Evolutionary conservation across 2,329 filamentous ascomycete species (phyloP).

Genomic region (Epichloe sp.): DNA sequence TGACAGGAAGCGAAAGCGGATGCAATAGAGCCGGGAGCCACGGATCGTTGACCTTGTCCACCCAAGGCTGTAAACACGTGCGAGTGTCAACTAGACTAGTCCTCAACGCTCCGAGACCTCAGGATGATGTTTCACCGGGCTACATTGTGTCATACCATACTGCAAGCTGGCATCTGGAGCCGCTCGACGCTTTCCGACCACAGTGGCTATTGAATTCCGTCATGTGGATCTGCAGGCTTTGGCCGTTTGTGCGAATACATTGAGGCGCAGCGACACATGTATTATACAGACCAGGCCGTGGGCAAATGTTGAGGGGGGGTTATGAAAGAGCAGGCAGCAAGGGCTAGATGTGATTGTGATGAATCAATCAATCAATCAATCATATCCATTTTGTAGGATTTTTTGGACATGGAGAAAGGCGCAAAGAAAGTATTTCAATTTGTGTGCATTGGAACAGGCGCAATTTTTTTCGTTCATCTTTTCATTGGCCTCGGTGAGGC

Average conservation of each 20-base stretch:
- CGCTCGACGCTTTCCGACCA: background rate
- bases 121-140: background rate
- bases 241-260: too few relatives aligned
- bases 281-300: background rate
- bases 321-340: background rate
- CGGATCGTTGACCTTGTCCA: background rate
- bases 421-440: background rate
- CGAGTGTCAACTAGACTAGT: too few relatives aligned
- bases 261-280: background rate
- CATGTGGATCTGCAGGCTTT: background rate
- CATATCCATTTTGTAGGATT: background rate
- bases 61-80: too few relatives aligned
- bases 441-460: constrained; percentile 1
- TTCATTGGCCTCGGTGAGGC: background rate
- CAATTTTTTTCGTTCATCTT: background rate
- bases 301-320: background rate
- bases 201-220: background rate
- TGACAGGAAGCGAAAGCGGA: constrained; percentile 48
- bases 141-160: background rate
- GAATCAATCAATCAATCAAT: background rate
- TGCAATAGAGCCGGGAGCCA: constrained; percentile 25
- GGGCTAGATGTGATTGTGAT: background rate
- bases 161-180: background rate
- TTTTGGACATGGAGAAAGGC: background rate
- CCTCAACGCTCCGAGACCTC: too few relatives aligned